Percentiles rank a stretch among this genome's conserved stretches.
Evolutionary conservation across 78 protist species (phyloP).

Genomic region (Dictyostelium firmibasis): DNA sequence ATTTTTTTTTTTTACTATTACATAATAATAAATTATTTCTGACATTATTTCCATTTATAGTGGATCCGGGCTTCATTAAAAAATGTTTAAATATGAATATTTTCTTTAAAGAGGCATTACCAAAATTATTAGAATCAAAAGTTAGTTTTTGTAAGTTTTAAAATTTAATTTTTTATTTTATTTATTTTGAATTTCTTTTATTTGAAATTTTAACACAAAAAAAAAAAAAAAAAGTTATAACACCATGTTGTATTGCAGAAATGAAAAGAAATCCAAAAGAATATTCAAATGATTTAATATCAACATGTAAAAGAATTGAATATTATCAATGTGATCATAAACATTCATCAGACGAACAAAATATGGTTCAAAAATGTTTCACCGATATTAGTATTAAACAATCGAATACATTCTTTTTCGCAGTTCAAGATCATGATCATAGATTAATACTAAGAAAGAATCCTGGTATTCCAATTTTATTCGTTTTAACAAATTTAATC

Average conservation of each 20-base stretch:
- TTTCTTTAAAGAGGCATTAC: slow-evolving; percentile 5
- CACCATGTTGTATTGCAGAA: slow-evolving; percentile 51
- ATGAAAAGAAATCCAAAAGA: slow-evolving; percentile 19
- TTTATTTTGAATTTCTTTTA: background rate
- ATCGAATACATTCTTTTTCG: background rate
- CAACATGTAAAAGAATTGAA: slow-evolving; percentile 14
- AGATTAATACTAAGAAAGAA: slow-evolving; percentile 40
- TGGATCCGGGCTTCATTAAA: slow-evolving; percentile 35
- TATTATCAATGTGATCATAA: slow-evolving; percentile 24
- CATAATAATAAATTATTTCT: background rate
- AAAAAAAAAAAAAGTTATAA: background rate
- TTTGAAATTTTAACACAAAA: background rate
- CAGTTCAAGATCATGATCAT: slow-evolving; percentile 61
- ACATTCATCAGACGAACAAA: background rate
- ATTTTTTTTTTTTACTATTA: background rate
- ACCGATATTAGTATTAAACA: background rate
- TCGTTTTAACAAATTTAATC: slow-evolving; percentile 39
- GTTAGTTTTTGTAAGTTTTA: slow-evolving; percentile 30
- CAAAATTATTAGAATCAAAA: slow-evolving; percentile 8
- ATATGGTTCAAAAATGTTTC: background rate
- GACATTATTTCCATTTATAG: background rate
- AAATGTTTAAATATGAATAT: slow-evolving; percentile 19
- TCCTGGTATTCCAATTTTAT: slow-evolving; percentile 56
- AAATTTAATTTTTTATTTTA: background rate
- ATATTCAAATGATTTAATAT: slow-evolving; percentile 2